Evolutionary conservation across 257 asterid species (phyloP), one percentile per base, ranked within the genome.

Genomic region (Solanum ossicruentum): DNA sequence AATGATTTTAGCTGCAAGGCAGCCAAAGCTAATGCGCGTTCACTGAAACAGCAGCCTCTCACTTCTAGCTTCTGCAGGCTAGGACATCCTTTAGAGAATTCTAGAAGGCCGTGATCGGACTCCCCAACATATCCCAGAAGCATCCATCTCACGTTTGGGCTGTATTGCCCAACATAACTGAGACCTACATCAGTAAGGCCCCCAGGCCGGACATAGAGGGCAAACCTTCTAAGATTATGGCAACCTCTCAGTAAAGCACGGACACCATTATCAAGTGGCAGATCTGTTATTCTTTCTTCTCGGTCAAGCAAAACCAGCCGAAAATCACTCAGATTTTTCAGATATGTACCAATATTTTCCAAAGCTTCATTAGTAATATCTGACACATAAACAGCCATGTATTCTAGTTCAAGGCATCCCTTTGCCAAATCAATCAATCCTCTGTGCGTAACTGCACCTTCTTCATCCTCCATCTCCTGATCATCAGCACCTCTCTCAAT

Each of bases 1-100:
- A 95, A 86, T 61, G 97, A 88, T 20, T 80, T 56, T 85, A 95
- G 85, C 84, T 87, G 92, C 86, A 87, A 41, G 20, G 90, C 89
- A 65, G 98, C 95, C 89, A 61, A 49, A 16, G 97, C 95, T 70
- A 95, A 77, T 45, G 99, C 99, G 2, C 87, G 89, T 77, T 95
- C 99, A 47, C 97, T 94, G 78, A 95, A 94, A 87, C 89, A 89
- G 70, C 99, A 95, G 6, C 99, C 97, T 84, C 99, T 92, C 87
- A 94, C 85, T 87, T 95, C 99, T 52, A 95, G 86, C 90, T 94
- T 95, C 81, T 92, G 94, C 57, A 95, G 88, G 85, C 88, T 91
- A 11, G 97, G 98, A 75, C 98, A 94, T 41, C 99, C 99, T 88
- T 82, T 93, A 15, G 99, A 94, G 56, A 95, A 94, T 72, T 91